Conservation (phyloP, 257 asterid species). For the Echites panduratus region DNA sequence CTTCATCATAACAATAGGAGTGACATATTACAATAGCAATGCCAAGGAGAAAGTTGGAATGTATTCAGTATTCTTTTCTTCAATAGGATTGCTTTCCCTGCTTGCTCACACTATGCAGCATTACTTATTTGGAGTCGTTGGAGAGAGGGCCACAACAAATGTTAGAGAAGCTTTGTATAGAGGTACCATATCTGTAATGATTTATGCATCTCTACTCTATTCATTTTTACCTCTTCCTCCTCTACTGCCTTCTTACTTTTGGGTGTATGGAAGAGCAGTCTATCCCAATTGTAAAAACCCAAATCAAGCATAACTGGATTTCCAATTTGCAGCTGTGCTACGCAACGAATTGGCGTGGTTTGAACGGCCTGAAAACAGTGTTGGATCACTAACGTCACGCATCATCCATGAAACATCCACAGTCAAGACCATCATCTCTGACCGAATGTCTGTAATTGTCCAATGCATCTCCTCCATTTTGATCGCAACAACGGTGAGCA, state of each 20-base stretch:
- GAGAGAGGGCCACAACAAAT: constrained; percentile 72
- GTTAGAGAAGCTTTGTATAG: constrained; percentile 59
- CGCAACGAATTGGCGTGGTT: constrained; percentile 75
- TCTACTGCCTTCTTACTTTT: neutral
- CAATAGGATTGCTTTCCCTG: constrained; percentile 56
- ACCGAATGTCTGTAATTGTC: constrained; percentile 75
- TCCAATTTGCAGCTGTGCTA: constrained; percentile 47
- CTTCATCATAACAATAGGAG: constrained; percentile 86
- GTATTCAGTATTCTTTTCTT: constrained; percentile 50
- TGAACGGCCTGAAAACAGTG: constrained; percentile 62
- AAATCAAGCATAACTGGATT: neutral
- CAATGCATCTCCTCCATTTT: constrained; percentile 75
- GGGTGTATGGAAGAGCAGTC: neutral
- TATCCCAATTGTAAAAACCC: neutral
- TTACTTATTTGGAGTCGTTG: constrained; percentile 60
- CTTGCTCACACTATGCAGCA: constrained; percentile 81
- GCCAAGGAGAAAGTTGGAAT: constrained; percentile 47
- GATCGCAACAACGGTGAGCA: constrained; percentile 72
- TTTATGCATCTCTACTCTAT: constrained; percentile 11
- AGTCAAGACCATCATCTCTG: constrained; percentile 68
- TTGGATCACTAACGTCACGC: constrained; percentile 63
- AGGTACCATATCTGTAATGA: constrained; percentile 33
- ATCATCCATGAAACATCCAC: constrained; percentile 66
- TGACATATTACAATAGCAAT: constrained; percentile 48
- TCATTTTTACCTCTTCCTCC: constrained; percentile 3